A percentile compares a stretch with the other conserved stretches of the same genome.
phyloP scores from a whole-genome alignment of 331 rosid genomes.

The Pyracantha coccinea region DNA sequence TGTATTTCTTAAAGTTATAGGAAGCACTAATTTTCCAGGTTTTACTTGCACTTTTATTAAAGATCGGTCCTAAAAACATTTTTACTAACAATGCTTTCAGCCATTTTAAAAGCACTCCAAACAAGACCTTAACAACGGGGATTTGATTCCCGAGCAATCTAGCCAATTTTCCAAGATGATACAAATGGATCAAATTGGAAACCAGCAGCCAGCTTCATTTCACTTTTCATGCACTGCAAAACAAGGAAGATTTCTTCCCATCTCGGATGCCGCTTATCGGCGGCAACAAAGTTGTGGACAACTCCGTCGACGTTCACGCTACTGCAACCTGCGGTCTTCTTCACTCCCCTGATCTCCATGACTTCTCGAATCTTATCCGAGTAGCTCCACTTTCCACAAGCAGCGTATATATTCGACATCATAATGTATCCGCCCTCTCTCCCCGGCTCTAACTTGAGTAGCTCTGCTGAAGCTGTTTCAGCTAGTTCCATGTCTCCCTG shows the following conservation, averaged over 20 bases:
- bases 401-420: conserved; percentile 47
- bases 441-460: conserved; percentile 39
- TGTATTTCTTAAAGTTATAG: no score
- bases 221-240: conserved; percentile 20
- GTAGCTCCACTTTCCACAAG: conserved; percentile 38
- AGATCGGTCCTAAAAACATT: neutral
- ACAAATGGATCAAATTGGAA: neutral
- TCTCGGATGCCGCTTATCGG: conserved; percentile 37
- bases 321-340: conserved; percentile 50
- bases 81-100: no score
- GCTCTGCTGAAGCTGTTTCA: conserved; percentile 38
- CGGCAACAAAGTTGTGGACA: conserved; percentile 32
- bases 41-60: no score
- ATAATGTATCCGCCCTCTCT: conserved; percentile 47
- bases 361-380: conserved; percentile 34
- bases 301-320: conserved; percentile 35
- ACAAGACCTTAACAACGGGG: neutral
- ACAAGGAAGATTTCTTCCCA: conserved; percentile 33
- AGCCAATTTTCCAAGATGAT: neutral
- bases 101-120: no score
- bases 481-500: conserved; percentile 35
- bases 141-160: neutral
- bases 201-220: conserved; percentile 26
- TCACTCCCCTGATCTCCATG: conserved; percentile 44
- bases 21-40: no score